A percentile compares a stretch with the other conserved stretches of the same genome.
Evolutionary conservation across 164 flowering plant species (phyloP).

Genomic region (Berberis thunbergii): DNA sequence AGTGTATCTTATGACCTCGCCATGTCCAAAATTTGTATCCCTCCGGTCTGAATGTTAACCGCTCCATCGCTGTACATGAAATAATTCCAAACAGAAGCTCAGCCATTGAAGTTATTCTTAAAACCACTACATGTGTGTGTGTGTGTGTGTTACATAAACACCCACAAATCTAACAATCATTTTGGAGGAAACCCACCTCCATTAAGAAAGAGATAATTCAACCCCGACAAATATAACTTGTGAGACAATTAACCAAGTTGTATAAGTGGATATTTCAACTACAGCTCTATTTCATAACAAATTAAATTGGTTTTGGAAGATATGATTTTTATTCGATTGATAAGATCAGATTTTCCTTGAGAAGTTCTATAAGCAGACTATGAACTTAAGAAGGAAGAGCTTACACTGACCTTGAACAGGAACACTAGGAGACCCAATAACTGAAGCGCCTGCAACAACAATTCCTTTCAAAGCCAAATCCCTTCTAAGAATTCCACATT

Average conservation of each 20-base stretch:
- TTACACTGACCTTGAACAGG: conserved; percentile 42
- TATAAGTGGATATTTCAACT: too few relatives aligned
- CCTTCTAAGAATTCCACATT: conserved; percentile 58
- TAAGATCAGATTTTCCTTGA: neutral
- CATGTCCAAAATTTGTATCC: conserved; percentile 90
- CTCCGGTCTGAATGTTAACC: conserved; percentile 71
- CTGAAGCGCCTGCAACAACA: conserved; percentile 54
- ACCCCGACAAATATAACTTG: too few relatives aligned
- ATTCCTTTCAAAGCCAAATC: conserved; percentile 53
- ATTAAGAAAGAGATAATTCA: neutral
- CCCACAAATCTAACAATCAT: neutral
- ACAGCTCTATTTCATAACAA: too few relatives aligned
- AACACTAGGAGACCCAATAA: conserved; percentile 31
- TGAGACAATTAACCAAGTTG: too few relatives aligned
- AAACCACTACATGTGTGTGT: neutral
- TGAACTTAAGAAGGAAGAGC: neutral
- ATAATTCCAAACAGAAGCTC: neutral
- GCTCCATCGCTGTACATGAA: conserved; percentile 43
- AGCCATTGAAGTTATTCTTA: neutral
- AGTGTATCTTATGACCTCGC: conserved; percentile 85
- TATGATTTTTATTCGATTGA: too few relatives aligned
- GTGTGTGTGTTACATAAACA: neutral
- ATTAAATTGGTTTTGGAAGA: too few relatives aligned
- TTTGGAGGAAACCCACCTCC: neutral
- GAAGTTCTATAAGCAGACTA: neutral